These are phyloP conservation scores for Coprinopsis cinerea DNA, from an alignment of 768 basidiomycete genomes.

Conservation along the genomic window DNA sequence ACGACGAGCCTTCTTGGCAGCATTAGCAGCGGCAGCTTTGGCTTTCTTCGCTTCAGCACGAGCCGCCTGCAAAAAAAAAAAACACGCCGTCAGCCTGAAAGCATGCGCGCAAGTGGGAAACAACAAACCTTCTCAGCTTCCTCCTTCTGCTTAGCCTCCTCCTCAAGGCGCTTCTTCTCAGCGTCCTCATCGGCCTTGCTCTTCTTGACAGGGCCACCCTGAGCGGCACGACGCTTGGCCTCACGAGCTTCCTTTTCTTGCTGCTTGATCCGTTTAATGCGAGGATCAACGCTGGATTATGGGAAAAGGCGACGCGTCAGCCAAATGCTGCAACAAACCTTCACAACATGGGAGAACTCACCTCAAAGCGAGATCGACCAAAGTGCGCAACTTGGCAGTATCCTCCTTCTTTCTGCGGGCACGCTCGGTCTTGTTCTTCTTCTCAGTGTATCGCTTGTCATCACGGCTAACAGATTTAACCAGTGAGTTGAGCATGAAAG, in stretches of 20 bases:
- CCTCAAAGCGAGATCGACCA: constrained; percentile 83
- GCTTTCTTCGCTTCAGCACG: constrained; percentile 79
- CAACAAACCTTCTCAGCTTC: constrained; percentile 73
- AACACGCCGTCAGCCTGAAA: background rate
- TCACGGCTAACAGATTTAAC: constrained; percentile 66
- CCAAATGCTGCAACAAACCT: no score
- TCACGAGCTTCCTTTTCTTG: constrained; percentile 93
- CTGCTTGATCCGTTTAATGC: constrained; percentile 95
- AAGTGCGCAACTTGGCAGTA: constrained; percentile 75
- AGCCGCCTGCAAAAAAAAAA: constrained; percentile 31
- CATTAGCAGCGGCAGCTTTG: constrained; percentile 81
- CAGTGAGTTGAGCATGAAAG: background rate
- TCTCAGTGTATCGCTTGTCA: constrained; percentile 98
- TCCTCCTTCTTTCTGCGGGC: constrained; percentile 97
- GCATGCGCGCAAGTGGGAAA: background rate
- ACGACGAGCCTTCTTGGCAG: constrained; percentile 84
- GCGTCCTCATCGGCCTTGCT: constrained; percentile 76
- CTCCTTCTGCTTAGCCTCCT: constrained; percentile 34
- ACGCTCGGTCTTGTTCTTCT: constrained; percentile 98
- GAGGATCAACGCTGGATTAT: constrained; percentile 62
- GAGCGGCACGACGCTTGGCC: constrained; percentile 60
- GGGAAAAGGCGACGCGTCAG: background rate
- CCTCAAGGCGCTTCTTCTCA: constrained; percentile 44
- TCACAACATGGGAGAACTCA: constrained; percentile 14
- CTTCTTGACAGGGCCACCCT: constrained; percentile 54